phyloP scores from a whole-genome alignment of 2,329 filamentous ascomycete genomes.

The Peltaster fructicola region DNA sequence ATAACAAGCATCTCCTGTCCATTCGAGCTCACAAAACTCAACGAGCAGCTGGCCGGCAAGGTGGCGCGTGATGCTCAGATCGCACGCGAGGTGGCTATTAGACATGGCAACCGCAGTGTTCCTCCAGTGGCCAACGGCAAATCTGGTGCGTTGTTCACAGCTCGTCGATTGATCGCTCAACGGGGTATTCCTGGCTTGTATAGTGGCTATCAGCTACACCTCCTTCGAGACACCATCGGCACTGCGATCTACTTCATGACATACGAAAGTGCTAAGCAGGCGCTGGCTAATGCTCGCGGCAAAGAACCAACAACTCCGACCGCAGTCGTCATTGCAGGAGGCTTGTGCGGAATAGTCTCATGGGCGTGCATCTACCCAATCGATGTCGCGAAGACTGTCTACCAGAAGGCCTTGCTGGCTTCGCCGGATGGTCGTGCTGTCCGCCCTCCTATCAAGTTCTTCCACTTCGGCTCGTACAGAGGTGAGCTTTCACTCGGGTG shows the following conservation, averaged over 20 bases:
- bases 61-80: constrained; percentile 33
- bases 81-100: constrained; percentile 2
- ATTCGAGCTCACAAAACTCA: constrained; percentile 79
- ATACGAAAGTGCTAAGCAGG: constrained; percentile 72
- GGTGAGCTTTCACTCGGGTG: constrained; percentile 25
- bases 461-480: constrained; percentile 62
- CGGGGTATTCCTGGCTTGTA: constrained; percentile 59
- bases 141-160: constrained; percentile 32
- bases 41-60: constrained; percentile 67
- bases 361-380: constrained; percentile 57
- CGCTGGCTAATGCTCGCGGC: constrained; percentile 58
- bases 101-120: not conserved
- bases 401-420: constrained; percentile 64
- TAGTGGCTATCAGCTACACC: constrained; percentile 61
- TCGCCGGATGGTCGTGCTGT: constrained; percentile 37
- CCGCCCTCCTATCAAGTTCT: constrained; percentile 57
- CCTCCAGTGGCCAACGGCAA: constrained; percentile 8
- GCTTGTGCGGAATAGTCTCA: constrained; percentile 65
- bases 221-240: constrained; percentile 72
- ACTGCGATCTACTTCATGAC: constrained; percentile 79
- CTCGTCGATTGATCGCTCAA: constrained; percentile 59
- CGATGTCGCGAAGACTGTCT: constrained; percentile 71
- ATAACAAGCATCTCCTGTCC: constrained; percentile 72
- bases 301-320: constrained; percentile 60
- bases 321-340: constrained; percentile 61